A percentile compares a stretch with the other conserved stretches of the same genome.
phyloP scores from a whole-genome alignment of 2,329 filamentous ascomycete genomes.

The Dendrostoma leiphaemia region DNA sequence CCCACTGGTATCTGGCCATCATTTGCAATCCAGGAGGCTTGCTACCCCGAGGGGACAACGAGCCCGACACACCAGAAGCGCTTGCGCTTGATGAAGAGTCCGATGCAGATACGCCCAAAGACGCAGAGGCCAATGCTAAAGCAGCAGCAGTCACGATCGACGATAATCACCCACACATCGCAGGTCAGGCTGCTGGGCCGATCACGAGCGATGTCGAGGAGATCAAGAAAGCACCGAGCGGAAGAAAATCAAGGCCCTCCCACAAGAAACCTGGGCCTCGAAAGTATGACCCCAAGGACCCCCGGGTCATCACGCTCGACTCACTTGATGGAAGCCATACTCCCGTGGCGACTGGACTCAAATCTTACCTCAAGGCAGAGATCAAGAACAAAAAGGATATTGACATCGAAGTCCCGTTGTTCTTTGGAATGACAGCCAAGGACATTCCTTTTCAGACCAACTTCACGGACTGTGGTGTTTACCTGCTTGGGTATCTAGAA shows the following conservation, averaged over 20 bases:
- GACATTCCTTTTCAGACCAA: conserved; percentile 79
- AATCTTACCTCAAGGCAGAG: conserved; percentile 75
- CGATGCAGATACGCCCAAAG: background rate
- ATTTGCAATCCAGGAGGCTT: conserved; percentile 83
- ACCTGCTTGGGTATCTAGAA: conserved; percentile 78
- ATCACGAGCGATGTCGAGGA: background rate
- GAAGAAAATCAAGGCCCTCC: conserved; percentile 21
- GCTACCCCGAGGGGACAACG: conserved; percentile 27
- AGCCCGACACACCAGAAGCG: background rate
- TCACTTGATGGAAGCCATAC: conserved; percentile 70
- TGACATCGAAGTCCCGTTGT: conserved; percentile 34
- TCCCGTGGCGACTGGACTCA: conserved; percentile 64
- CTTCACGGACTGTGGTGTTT: conserved; percentile 86
- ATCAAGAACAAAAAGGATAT: conserved; percentile 58
- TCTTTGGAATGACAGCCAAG: conserved; percentile 63
- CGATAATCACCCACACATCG: conserved; percentile 4
- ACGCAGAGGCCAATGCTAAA: conserved; percentile 5
- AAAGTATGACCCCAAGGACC: conserved; percentile 50
- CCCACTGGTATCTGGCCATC: conserved; percentile 93
- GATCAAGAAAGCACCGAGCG: background rate
- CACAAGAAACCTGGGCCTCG: conserved; percentile 30
- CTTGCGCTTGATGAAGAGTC: background rate
- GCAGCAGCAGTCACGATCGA: conserved; percentile 12
- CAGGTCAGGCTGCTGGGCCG: conserved; percentile 1
- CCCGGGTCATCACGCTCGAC: conserved; percentile 82